Evolutionary conservation across 1,284 basidiomycete species (phyloP).

Genomic region (Microbotryomycetes sp.): DNA sequence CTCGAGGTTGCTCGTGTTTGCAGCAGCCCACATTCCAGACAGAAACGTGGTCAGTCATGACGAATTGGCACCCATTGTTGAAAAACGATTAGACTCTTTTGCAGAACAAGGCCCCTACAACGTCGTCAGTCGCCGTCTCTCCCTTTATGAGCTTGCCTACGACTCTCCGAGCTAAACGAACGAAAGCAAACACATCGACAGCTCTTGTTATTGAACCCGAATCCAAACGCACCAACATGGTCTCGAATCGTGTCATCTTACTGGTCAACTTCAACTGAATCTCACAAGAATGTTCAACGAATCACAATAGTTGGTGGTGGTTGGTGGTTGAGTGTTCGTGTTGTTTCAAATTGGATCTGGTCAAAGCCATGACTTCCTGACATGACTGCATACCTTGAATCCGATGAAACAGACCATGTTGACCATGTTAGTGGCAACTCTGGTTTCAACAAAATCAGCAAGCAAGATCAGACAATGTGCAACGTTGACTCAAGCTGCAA

Average conservation of each 20-base stretch:
- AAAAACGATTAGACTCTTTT: background rate
- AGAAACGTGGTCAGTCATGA: background rate
- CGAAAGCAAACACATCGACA: slow-evolving; percentile 1
- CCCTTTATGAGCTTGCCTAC: too few relatives aligned
- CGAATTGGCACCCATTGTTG: background rate
- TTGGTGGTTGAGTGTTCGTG: slow-evolving; percentile 21
- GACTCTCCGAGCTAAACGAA: too few relatives aligned
- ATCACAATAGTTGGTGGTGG: slow-evolving; percentile 26
- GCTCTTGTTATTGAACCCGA: slow-evolving; percentile 22
- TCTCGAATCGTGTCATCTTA: slow-evolving; percentile 12
- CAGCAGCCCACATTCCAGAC: background rate
- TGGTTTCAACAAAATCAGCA: slow-evolving; percentile 12
- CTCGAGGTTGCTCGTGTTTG: background rate
- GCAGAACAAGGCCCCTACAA: background rate
- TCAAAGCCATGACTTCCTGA: background rate
- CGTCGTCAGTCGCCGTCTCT: background rate
- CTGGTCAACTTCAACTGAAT: background rate
- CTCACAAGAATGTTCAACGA: slow-evolving; percentile 18
- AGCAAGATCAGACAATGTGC: slow-evolving; percentile 15
- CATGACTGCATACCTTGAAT: background rate
- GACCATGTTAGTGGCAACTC: slow-evolving; percentile 18
- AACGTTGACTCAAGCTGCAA: slow-evolving; percentile 1
- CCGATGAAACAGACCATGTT: slow-evolving; percentile 9
- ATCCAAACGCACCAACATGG: slow-evolving; percentile 11
- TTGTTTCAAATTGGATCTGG: background rate